Evolutionary conservation across 2,329 filamentous ascomycete genomes (phyloP).

Genomic region (Peltaster fructicola): DNA sequence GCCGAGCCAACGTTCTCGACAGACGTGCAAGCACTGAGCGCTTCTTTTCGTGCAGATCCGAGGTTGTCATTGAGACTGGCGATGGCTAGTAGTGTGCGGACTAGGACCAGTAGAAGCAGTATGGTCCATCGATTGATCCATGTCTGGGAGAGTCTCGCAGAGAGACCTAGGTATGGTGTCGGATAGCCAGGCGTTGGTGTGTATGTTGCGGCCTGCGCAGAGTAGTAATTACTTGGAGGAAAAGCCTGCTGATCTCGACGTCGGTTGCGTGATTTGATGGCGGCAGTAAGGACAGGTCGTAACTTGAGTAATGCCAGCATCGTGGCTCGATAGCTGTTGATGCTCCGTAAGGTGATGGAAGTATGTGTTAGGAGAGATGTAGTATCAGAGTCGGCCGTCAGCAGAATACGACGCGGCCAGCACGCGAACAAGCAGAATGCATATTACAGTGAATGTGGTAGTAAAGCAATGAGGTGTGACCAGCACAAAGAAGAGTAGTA

Average conservation of each 20-base stretch:
- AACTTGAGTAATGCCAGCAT: no score
- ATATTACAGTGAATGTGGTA: no score
- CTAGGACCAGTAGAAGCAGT: constrained; percentile 68
- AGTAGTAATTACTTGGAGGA: constrained; percentile 44
- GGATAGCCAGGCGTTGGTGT: constrained; percentile 49
- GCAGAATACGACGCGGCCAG: no score
- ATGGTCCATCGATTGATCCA: constrained; percentile 98
- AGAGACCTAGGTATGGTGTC: constrained; percentile 83
- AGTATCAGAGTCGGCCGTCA: constrained; percentile 3
- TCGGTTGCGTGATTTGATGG: constrained; percentile 42
- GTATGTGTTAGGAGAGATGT: constrained; percentile 12
- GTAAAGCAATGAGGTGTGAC: no score
- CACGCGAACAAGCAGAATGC: no score
- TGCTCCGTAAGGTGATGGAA: constrained; percentile 20
- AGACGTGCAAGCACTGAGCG: constrained; percentile 73
- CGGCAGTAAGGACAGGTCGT: constrained; percentile 37
- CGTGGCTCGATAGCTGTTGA: constrained; percentile 36
- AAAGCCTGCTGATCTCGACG: constrained; percentile 44
- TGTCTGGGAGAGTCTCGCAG: constrained; percentile 77
- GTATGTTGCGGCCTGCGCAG: constrained; percentile 35
- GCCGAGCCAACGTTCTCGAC: constrained; percentile 86
- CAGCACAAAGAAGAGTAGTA: not conserved
- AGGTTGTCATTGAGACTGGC: constrained; percentile 57
- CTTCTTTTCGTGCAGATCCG: constrained; percentile 57
- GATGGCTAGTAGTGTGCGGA: constrained; percentile 62